Percentiles rank a stretch among this genome's conserved stretches.
These are phyloP conservation scores for Xylaria sp. DNA, from an alignment of 2,329 filamentous ascomycete species.

Conservation along the genomic window DNA sequence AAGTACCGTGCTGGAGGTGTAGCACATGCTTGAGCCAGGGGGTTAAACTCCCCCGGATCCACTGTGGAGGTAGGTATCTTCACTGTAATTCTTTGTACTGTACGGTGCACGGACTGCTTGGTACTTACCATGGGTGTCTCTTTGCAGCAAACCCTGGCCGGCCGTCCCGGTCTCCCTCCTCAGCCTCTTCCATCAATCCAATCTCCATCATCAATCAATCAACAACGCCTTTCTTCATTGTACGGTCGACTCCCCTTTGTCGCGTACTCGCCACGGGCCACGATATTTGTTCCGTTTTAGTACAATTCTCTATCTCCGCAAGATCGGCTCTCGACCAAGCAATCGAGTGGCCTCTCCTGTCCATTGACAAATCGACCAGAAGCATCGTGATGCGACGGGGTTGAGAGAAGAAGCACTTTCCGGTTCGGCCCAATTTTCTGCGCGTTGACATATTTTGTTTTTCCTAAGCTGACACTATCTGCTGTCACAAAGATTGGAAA, in stretches of 20 bases:
- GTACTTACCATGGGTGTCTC: neutral
- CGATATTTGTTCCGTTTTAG: neutral
- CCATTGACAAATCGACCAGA: slow-evolving; percentile 5
- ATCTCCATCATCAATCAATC: neutral
- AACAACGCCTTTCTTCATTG: neutral
- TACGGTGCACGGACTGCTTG: neutral
- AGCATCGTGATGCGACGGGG: slow-evolving; percentile 27
- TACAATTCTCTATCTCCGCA: neutral
- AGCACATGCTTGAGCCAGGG: no score
- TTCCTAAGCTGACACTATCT: slow-evolving; percentile 28
- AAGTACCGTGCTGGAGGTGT: neutral
- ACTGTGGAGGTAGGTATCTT: neutral
- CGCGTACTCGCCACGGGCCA: neutral
- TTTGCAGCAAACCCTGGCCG: neutral
- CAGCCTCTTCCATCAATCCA: neutral
- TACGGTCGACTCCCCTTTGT: neutral
- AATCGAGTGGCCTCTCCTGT: neutral
- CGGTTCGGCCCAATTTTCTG: slow-evolving; percentile 35
- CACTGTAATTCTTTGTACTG: neutral
- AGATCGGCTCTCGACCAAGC: neutral
- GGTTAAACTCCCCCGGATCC: neutral
- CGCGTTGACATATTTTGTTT: slow-evolving; percentile 23
- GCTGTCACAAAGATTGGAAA: slow-evolving; percentile 26
- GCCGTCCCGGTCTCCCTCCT: neutral
- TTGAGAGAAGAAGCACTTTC: slow-evolving; percentile 28